Percentiles rank a stretch among this genome's conserved stretches.
phyloP scores from a whole-genome alignment of 192 early-diverging fungal genomes.

The Umbelopsis ramanniana region DNA sequence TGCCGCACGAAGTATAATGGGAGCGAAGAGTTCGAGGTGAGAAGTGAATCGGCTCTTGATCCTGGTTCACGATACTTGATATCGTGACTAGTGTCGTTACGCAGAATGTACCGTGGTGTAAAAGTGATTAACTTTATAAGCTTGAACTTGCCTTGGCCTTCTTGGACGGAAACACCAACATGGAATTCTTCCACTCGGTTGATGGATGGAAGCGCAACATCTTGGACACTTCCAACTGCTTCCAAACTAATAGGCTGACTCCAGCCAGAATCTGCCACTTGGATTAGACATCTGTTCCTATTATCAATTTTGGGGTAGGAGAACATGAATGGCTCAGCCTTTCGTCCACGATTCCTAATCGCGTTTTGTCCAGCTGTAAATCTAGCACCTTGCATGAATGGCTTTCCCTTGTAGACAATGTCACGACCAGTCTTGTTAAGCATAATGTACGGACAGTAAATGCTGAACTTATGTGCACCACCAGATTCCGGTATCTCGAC shows the following conservation, averaged over 20 bases:
- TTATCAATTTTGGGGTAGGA: slow-evolving; percentile 89
- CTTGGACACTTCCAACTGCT: slow-evolving; percentile 86
- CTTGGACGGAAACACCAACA: slow-evolving; percentile 83
- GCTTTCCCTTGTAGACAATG: slow-evolving; percentile 79
- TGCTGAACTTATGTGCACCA: slow-evolving; percentile 80
- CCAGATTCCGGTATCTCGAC: slow-evolving; percentile 65
- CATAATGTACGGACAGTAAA: slow-evolving; percentile 94
- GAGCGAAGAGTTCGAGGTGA: slow-evolving; percentile 57
- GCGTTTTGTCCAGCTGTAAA: slow-evolving; percentile 72
- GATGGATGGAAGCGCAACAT: slow-evolving; percentile 68
- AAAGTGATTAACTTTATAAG: slow-evolving; percentile 90
- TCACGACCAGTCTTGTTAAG: slow-evolving; percentile 90
- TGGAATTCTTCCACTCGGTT: slow-evolving; percentile 64
- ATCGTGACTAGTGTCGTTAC: slow-evolving; percentile 76
- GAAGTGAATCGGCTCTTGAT: slow-evolving; percentile 47
- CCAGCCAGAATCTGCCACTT: slow-evolving; percentile 78
- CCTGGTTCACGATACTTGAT: slow-evolving; percentile 77
- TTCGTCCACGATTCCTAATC: slow-evolving; percentile 17
- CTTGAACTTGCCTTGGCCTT: slow-evolving; percentile 86
- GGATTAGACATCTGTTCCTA: slow-evolving; percentile 80
- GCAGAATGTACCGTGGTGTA: slow-evolving; percentile 87
- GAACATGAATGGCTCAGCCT: slow-evolving; percentile 86
- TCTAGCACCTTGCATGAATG: slow-evolving; percentile 75
- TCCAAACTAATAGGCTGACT: slow-evolving; percentile 94
- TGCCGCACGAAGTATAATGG: slow-evolving; percentile 74